Conservation (phyloP, 768 basidiomycete genomes). For the Psilocybe cyanescens region DNA sequence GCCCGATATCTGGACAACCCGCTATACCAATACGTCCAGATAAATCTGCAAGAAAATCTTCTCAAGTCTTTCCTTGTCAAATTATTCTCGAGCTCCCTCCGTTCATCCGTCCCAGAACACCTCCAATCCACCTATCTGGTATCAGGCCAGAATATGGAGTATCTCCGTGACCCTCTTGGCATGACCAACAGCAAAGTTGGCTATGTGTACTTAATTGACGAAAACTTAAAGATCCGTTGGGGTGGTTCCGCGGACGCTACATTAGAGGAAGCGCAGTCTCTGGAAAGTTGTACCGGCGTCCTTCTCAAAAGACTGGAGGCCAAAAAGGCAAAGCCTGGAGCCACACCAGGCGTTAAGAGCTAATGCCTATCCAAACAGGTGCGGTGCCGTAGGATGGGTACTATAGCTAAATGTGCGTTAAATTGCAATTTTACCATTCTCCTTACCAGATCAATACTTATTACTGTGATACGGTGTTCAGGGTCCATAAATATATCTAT, state of each 20-base stretch:
- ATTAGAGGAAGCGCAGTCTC: conserved; percentile 66
- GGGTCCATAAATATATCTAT: too few relatives aligned
- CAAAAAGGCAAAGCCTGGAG: conserved; percentile 9
- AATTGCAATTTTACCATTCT: too few relatives aligned
- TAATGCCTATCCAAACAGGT: too few relatives aligned
- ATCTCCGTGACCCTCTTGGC: conserved; percentile 81
- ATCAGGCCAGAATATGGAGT: conserved; percentile 85
- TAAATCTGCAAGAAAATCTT: conserved; percentile 94
- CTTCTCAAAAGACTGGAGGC: conserved; percentile 62
- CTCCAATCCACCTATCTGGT: conserved; percentile 77
- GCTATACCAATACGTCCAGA: conserved; percentile 74
- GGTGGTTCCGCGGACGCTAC: conserved; percentile 88
- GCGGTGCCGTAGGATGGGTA: too few relatives aligned
- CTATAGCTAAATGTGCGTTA: too few relatives aligned
- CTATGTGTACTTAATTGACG: conserved; percentile 90
- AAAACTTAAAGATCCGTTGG: conserved; percentile 87
- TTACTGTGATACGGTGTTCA: too few relatives aligned
- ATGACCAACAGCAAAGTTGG: conserved; percentile 91
- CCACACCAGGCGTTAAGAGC: not conserved
- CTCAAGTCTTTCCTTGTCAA: conserved; percentile 91
- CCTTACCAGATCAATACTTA: too few relatives aligned
- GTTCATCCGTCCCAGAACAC: conserved; percentile 62
- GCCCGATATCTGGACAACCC: conserved; percentile 55
- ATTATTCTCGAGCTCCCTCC: conserved; percentile 79
- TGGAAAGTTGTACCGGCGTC: conserved; percentile 72